Evolutionary conservation across 2,329 filamentous ascomycete species (phyloP).

Genomic region (Phoma herbarum): DNA sequence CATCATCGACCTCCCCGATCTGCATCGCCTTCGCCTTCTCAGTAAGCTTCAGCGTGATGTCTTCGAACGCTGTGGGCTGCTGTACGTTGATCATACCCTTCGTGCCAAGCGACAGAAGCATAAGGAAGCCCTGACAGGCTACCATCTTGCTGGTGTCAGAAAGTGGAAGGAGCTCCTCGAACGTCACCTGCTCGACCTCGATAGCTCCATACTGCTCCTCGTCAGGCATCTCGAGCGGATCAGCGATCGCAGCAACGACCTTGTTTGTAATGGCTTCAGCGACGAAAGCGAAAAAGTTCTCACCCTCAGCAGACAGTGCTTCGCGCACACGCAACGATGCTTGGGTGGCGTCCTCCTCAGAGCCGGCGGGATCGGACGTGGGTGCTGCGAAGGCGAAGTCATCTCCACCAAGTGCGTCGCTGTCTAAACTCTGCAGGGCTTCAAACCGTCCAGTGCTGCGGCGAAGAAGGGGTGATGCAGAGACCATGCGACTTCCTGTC

Average conservation of each 20-base stretch:
- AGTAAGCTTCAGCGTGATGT: conserved; percentile 46
- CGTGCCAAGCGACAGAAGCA: conserved; percentile 57
- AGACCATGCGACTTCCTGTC: conserved; percentile 61
- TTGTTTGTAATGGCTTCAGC: conserved; percentile 55
- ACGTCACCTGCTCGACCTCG: conserved; percentile 61
- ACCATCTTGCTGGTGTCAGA: conserved; percentile 63
- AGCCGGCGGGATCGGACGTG: conserved; percentile 32
- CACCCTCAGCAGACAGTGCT: conserved; percentile 65
- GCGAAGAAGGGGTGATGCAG: conserved; percentile 68
- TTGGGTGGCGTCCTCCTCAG: conserved; percentile 14
- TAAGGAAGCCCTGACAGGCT: conserved; percentile 65
- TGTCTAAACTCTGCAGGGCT: conserved; percentile 41
- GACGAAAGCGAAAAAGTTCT: conserved; percentile 71
- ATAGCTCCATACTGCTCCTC: conserved; percentile 41
- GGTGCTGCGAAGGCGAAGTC: conserved; percentile 29
- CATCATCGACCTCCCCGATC: conserved; percentile 22
- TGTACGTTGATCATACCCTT: conserved; percentile 69
- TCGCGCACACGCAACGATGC: conserved; percentile 57
- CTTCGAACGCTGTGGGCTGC: conserved; percentile 62
- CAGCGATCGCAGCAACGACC: conserved; percentile 25
- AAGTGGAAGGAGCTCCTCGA: conserved; percentile 74
- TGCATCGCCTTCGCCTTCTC: conserved; percentile 32
- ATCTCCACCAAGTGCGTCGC: conserved; percentile 33
- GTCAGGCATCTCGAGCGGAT: conserved; percentile 24
- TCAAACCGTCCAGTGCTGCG: conserved; percentile 52